Evolutionary conservation across 805 yeast species (phyloP), one percentile per base, ranked within the genome.

Genomic region (Kodamaea restingae): DNA sequence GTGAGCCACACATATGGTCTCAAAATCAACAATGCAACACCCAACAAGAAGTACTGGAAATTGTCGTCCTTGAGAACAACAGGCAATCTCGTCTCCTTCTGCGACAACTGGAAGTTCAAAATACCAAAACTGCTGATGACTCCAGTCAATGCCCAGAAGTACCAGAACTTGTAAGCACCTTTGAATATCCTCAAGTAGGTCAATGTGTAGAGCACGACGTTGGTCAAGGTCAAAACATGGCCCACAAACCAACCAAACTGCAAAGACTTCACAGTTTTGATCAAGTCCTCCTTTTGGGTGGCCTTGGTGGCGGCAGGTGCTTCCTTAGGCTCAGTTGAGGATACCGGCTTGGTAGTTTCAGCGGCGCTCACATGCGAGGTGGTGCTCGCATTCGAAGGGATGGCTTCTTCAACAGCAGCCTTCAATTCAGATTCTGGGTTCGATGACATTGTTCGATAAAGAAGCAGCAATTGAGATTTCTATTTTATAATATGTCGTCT

Each of bases 181-280:
- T 50, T 50, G 22, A 61, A 59, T 39, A 65, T 50, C 18, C 51
- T 52, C 31, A 63, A 36, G 46, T 63, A 65, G 8, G 70, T 56
- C 44, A 67, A 55, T 10, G 55, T 37, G 49, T 50, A 67, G 43
- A 64, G 56, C 21, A 55, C 39, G 21, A 59, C 50, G 31, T 64
- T 49, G 10, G 63, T 5, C 36, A 65, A 51, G 3, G 73, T 67
- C 36, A 63, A 42, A 2, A 60, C 53, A 39, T 67, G 72, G 24
- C 73, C 73, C 29, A 64, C 52, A 58, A 85, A 85, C 96, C 95
- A 88, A 4, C 77, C 80, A 50, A 84, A 84, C 60, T 86, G 90
- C 41, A 76, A 58, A 11, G 80, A 70, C 60, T 73, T 34, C 24
- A 58, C 51, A 10, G 58, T 49, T 15, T 48, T 31, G 27, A 50